These are phyloP conservation scores for Cokeromyces recurvatus DNA, from an alignment of 371 early-diverging fungal genomes.

Conservation along the genomic window DNA sequence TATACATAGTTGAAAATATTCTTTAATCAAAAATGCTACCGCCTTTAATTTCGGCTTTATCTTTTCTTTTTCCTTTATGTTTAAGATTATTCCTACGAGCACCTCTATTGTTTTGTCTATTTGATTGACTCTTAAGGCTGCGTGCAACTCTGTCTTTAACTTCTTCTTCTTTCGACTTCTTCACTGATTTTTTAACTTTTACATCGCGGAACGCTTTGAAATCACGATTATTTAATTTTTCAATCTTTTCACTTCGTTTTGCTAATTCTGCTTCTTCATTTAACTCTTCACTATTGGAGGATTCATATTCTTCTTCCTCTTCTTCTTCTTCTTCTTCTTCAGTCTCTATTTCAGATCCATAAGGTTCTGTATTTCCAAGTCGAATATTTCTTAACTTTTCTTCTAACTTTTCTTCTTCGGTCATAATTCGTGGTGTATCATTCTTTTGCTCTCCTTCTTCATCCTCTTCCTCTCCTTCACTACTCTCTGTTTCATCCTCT, in stretches of 20 bases:
- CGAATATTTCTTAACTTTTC: slow-evolving; percentile 29
- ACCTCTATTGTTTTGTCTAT: slow-evolving; percentile 35
- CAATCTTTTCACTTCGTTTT: slow-evolving; percentile 19
- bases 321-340: slow-evolving; percentile 26
- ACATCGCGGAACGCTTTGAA: slow-evolving; percentile 57
- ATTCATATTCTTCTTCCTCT: slow-evolving; percentile 27
- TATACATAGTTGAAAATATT: too few species aligned
- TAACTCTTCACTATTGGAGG: slow-evolving; percentile 23
- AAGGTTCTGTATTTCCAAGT: slow-evolving; percentile 35
- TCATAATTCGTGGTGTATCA: slow-evolving; percentile 20
- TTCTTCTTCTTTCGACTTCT: slow-evolving; percentile 31
- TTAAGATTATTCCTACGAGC: slow-evolving; percentile 36
- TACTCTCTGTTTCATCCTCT: slow-evolving; percentile 25
- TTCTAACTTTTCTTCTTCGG: slow-evolving; percentile 24
- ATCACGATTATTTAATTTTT: slow-evolving; percentile 47
- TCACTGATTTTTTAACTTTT: slow-evolving; percentile 19
- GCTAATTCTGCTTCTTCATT: slow-evolving; percentile 26
- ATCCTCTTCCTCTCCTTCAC: slow-evolving; percentile 22
- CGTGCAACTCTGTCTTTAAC: slow-evolving; percentile 59
- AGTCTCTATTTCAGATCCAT: not conserved
- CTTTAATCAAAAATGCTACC: slow-evolving; percentile 21
- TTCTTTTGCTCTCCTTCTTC: slow-evolving; percentile 32
- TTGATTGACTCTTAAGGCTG: slow-evolving; percentile 35
- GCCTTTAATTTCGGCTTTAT: slow-evolving; percentile 27
- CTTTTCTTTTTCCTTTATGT: slow-evolving; percentile 53